Evolutionary conservation across 306 rosid species (phyloP).

Genomic region (Trifolium subterraneum): DNA sequence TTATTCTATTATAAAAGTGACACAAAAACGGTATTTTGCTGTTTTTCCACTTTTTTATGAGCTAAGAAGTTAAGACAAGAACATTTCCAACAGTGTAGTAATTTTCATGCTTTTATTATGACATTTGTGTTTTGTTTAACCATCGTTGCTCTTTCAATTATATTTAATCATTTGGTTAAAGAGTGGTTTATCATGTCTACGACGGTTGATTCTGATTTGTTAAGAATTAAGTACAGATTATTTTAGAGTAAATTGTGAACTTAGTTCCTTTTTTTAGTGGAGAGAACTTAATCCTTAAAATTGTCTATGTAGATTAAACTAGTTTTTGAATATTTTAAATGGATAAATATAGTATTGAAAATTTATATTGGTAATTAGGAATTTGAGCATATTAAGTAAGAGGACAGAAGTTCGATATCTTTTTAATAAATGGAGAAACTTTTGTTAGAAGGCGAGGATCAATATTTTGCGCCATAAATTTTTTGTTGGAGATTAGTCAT

Average conservation of each 20-base stretch:
- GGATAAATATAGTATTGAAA: too few relatives aligned
- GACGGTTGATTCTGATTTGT: neutral
- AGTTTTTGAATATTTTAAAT: too few relatives aligned
- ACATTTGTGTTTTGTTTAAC: neutral
- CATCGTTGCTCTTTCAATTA: neutral
- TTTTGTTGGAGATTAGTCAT: too few relatives aligned
- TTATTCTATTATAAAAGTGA: neutral
- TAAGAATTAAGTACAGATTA: neutral
- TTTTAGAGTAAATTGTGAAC: neutral
- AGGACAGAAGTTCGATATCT: too few relatives aligned
- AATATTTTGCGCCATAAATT: too few relatives aligned
- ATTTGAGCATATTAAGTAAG: too few relatives aligned
- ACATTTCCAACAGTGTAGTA: neutral
- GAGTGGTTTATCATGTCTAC: neutral
- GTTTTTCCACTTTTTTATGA: neutral
- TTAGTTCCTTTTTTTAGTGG: too few relatives aligned
- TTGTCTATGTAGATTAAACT: too few relatives aligned
- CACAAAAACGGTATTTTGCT: neutral
- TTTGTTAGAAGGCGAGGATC: too few relatives aligned
- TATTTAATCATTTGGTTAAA: neutral
- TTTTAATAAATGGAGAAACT: too few relatives aligned
- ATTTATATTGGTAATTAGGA: too few relatives aligned
- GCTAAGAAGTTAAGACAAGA: neutral
- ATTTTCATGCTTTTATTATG: constrained; percentile 1
- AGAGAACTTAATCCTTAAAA: too few relatives aligned